These are phyloP conservation scores for Stereocaulon alpinum DNA, from an alignment of 495 filamentous ascomycete species.

Conservation along the genomic window DNA sequence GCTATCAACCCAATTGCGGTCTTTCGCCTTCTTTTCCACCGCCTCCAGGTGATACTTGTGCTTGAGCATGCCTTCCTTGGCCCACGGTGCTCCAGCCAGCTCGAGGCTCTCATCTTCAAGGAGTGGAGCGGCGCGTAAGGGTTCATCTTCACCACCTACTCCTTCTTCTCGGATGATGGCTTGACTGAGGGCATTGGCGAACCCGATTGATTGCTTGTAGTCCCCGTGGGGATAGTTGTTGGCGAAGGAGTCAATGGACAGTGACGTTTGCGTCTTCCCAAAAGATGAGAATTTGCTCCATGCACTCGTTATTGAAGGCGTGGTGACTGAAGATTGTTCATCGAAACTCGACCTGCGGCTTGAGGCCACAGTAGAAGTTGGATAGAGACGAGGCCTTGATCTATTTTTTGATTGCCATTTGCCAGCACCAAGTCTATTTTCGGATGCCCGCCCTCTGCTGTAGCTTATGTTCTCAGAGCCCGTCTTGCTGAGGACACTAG, in stretches of 20 bases:
- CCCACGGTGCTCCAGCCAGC: slow-evolving; percentile 87
- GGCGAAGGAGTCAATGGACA: slow-evolving; percentile 80
- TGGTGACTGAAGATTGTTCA: slow-evolving; percentile 84
- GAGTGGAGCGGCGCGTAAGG: slow-evolving; percentile 48
- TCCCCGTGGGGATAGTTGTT: slow-evolving; percentile 71
- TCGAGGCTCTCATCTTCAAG: slow-evolving; percentile 88
- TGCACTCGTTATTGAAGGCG: slow-evolving; percentile 73
- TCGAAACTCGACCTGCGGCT: slow-evolving; percentile 82
- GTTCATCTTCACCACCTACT: slow-evolving; percentile 38
- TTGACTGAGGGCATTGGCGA: slow-evolving; percentile 92
- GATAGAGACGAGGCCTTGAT: slow-evolving; percentile 70
- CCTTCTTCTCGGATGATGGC: slow-evolving; percentile 92
- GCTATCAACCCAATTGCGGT: slow-evolving; percentile 85
- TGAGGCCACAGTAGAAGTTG: slow-evolving; percentile 70
- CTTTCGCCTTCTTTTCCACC: slow-evolving; percentile 80
- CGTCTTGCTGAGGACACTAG: slow-evolving; percentile 85
- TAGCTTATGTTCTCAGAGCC: slow-evolving; percentile 62
- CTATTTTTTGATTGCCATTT: slow-evolving; percentile 80
- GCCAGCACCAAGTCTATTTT: slow-evolving; percentile 52
- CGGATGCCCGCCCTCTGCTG: slow-evolving; percentile 54
- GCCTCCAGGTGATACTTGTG: slow-evolving; percentile 94
- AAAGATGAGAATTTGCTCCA: slow-evolving; percentile 87
- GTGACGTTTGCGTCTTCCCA: slow-evolving; percentile 78
- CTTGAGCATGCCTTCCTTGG: slow-evolving; percentile 90
- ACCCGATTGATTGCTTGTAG: slow-evolving; percentile 93